Conservation (phyloP, 768 basidiomycete species). For the Pleurotus platypus region DNA sequence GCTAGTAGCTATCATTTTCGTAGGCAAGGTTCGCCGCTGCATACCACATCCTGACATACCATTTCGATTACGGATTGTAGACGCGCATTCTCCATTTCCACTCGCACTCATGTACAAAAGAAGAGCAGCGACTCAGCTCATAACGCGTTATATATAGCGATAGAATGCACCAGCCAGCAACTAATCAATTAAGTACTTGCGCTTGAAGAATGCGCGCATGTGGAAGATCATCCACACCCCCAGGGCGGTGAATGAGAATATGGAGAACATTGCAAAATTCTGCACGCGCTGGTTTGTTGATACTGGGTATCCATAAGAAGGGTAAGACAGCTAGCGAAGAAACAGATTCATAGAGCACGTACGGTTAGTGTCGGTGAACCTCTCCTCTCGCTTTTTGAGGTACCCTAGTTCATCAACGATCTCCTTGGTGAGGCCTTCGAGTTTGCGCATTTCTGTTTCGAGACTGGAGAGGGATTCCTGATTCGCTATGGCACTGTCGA, state of each 20-base stretch:
- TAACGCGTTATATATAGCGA: neutral
- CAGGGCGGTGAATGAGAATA: conserved; percentile 70
- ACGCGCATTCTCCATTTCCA: conserved; percentile 44
- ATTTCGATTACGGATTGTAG: conserved; percentile 36
- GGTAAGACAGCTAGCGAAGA: neutral
- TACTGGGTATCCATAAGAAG: conserved; percentile 46
- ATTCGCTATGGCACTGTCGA: conserved; percentile 89
- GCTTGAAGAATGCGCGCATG: conserved; percentile 91
- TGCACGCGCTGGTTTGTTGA: conserved; percentile 92
- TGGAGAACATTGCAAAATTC: conserved; percentile 88
- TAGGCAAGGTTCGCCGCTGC: no score
- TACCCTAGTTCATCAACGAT: conserved; percentile 92
- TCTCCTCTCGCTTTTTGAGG: conserved; percentile 84
- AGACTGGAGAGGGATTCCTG: conserved; percentile 94
- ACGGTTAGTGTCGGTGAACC: conserved; percentile 89
- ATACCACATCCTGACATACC: no score
- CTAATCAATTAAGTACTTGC: conserved; percentile 88
- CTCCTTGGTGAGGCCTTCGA: conserved; percentile 93
- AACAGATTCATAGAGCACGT: conserved; percentile 23
- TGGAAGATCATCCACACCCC: conserved; percentile 97
- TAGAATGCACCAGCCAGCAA: neutral
- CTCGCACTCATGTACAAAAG: conserved; percentile 18
- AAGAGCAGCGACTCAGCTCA: no score
- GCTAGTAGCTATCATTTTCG: no score
- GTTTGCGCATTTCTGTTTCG: conserved; percentile 97